These are phyloP conservation scores for Wickerhamiella dianesei DNA, from an alignment of 805 yeast species.

Conservation along the genomic window DNA sequence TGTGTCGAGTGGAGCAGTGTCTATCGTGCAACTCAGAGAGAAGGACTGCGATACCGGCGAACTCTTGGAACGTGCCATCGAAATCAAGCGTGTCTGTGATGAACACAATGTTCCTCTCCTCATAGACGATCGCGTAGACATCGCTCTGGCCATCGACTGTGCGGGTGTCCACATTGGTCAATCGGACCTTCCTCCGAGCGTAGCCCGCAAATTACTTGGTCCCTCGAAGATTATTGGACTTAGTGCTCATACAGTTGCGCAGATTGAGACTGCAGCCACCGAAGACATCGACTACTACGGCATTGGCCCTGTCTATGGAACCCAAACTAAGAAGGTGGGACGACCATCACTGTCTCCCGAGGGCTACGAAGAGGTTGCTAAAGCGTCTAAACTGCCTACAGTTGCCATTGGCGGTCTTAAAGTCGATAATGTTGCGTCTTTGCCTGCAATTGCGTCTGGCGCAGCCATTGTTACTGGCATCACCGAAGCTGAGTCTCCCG, in stretches of 20 bases:
- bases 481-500: slow-evolving; percentile 37
- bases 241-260: slow-evolving; percentile 48
- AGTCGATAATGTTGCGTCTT: slow-evolving; percentile 16
- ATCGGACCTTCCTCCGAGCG: slow-evolving; percentile 55
- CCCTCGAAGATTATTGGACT: slow-evolving; percentile 68
- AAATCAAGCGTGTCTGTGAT: slow-evolving; percentile 49
- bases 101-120: slow-evolving; percentile 55
- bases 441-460: slow-evolving; percentile 47
- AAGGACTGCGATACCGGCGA: slow-evolving; percentile 54
- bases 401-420: slow-evolving; percentile 43
- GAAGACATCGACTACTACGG: slow-evolving; percentile 56
- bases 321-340: slow-evolving; percentile 53
- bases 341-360: slow-evolving; percentile 52
- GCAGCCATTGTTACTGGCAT: slow-evolving; percentile 80
- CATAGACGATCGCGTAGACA: slow-evolving; percentile 77
- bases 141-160: slow-evolving; percentile 78
- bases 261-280: slow-evolving; percentile 28
- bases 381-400: slow-evolving; percentile 52
- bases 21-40: slow-evolving; percentile 74
- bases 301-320: slow-evolving; percentile 58
- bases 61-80: slow-evolving; percentile 48
- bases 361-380: slow-evolving; percentile 62
- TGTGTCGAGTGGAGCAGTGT: slow-evolving; percentile 53
- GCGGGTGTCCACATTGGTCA: slow-evolving; percentile 93
- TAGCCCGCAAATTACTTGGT: slow-evolving; percentile 55